A percentile compares a stretch with the other conserved stretches of the same genome.
These are phyloP conservation scores for Talaromyces liani DNA, from an alignment of 495 filamentous ascomycete species.

Conservation along the genomic window DNA sequence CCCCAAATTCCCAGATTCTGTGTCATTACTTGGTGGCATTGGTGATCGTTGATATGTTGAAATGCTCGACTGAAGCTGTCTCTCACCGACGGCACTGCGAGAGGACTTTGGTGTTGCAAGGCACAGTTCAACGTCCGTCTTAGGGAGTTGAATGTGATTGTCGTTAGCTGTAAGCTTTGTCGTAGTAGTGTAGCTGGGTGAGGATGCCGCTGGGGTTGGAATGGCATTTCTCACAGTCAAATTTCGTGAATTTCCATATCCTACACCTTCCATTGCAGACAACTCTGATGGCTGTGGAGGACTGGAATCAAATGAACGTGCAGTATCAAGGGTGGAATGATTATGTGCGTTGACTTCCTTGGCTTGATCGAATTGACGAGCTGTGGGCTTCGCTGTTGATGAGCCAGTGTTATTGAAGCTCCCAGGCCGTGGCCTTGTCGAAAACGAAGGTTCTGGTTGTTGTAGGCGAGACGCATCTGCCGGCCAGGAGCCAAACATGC, in stretches of 20 bases:
- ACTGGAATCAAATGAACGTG: not conserved
- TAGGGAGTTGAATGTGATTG: not conserved
- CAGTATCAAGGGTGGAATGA: not conserved
- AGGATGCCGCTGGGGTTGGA: not conserved
- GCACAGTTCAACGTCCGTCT: not conserved
- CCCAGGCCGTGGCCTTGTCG: not conserved
- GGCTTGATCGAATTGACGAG: not conserved
- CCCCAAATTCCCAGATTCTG: no score
- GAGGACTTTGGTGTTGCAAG: not conserved
- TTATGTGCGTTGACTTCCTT: not conserved
- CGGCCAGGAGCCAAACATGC: not conserved
- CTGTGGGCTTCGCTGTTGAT: not conserved
- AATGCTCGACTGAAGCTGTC: not conserved
- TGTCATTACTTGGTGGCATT: not conserved
- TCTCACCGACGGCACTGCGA: not conserved
- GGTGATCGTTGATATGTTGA: not conserved
- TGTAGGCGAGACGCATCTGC: not conserved
- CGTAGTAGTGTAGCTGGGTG: not conserved
- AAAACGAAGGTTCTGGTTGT: not conserved
- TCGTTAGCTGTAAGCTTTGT: not conserved
- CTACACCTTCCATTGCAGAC: not conserved
- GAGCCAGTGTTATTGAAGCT: not conserved
- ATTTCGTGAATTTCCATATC: not conserved
- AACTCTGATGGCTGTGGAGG: not conserved
- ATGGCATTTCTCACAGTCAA: not conserved